Evolutionary conservation across 108 stramenopile genomes (phyloP).

Genomic region (Nannochloropsis salina): DNA sequence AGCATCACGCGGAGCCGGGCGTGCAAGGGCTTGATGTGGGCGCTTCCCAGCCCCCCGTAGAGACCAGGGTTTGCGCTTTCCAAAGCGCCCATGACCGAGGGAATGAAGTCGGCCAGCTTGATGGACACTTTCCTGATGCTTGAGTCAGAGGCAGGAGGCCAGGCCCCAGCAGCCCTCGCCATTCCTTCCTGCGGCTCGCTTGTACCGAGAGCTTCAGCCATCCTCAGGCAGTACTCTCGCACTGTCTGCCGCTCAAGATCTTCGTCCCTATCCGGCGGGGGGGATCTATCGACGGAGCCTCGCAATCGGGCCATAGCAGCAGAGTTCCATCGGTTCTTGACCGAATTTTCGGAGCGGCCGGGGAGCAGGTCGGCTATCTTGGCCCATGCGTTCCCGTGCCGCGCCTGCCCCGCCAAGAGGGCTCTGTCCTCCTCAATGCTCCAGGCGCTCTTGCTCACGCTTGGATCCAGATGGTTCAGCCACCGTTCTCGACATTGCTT

Average conservation of each 20-base stretch:
- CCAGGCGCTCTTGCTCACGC: constrained; percentile 52
- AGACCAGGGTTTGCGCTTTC: not conserved
- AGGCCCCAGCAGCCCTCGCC: too few relatives aligned
- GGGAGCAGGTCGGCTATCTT: constrained; percentile 69
- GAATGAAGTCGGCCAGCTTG: not conserved
- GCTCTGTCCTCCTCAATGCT: constrained; percentile 52
- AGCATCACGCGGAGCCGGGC: too few relatives aligned
- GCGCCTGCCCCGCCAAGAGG: constrained; percentile 38
- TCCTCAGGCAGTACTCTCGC: too few relatives aligned
- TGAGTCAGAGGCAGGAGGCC: too few relatives aligned
- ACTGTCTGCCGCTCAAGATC: too few relatives aligned
- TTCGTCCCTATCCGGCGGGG: too few relatives aligned
- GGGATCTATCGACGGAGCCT: too few relatives aligned
- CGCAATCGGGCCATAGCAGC: not conserved
- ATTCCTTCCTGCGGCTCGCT: too few relatives aligned
- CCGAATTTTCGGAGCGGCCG: constrained; percentile 61
- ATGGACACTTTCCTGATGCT: too few relatives aligned
- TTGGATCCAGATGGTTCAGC: constrained; percentile 59
- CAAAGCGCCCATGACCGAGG: not conserved
- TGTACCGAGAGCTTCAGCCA: too few relatives aligned
- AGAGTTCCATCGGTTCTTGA: constrained; percentile 51
- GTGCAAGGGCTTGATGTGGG: too few relatives aligned
- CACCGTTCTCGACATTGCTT: constrained; percentile 64
- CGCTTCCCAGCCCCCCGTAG: not conserved
- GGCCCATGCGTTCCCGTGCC: constrained; percentile 9